Percentiles rank a stretch among this genome's conserved stretches.
These are phyloP conservation scores for Pyrenochaeta sp. DNA, from an alignment of 2,329 filamentous ascomycete genomes.

Conservation along the genomic window DNA sequence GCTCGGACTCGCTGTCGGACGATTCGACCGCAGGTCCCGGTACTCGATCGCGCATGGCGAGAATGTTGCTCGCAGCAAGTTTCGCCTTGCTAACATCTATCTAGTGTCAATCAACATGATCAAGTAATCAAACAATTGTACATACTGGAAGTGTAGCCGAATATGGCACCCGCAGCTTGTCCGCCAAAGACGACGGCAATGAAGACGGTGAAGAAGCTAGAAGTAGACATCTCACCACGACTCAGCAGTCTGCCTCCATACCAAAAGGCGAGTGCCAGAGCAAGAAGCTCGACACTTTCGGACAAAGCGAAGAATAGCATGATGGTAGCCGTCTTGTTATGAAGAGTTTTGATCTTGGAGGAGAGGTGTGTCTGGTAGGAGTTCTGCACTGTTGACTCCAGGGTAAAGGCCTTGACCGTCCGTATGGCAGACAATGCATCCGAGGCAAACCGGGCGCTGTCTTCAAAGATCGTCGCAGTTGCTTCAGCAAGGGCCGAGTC, in stretches of 20 bases:
- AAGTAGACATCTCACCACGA: conserved; percentile 67
- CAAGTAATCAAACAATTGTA: too few relatives aligned
- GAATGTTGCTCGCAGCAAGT: conserved; percentile 60
- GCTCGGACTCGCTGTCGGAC: conserved; percentile 67
- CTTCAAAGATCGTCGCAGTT: not conserved
- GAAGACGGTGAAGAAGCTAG: conserved; percentile 92
- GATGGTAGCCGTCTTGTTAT: not conserved
- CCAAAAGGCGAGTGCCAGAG: conserved; percentile 24
- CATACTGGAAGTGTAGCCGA: conserved; percentile 6
- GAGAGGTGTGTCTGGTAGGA: not conserved
- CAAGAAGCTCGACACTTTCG: not conserved
- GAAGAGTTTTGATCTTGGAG: not conserved
- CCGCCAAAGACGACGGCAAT: conserved; percentile 84
- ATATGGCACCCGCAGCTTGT: conserved; percentile 80
- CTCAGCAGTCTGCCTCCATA: conserved; percentile 28
- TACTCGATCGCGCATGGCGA: conserved; percentile 3
- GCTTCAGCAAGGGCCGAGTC: not conserved
- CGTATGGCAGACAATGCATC: not conserved
- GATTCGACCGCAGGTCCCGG: not conserved
- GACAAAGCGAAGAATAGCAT: conserved; percentile 76
- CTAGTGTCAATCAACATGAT: too few relatives aligned
- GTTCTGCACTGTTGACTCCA: not conserved
- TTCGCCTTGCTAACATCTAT: conserved; percentile 70
- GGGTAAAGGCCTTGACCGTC: not conserved
- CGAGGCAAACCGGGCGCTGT: not conserved